Base-by-base conservation (phyloP, 345 rosid genomes). In the Pelargonium nanum region DNA sequence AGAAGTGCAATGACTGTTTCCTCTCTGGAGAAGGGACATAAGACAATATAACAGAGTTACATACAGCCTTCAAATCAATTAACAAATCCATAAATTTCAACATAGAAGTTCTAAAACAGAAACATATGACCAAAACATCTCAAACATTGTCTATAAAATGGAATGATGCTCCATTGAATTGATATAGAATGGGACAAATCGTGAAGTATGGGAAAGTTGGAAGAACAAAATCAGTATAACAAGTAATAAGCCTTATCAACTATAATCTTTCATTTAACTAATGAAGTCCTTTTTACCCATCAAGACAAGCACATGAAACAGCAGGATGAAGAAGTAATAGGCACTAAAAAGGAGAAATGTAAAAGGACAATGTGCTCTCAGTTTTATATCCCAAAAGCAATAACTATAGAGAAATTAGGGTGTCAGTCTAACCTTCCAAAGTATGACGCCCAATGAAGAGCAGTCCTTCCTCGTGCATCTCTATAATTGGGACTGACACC, bases 401-500 rank as follows among this genome's bases (percentile, higher is more conserved):
- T 40, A 40, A 40, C 48, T 40, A 40, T 17, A 10, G 13, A 40
- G 13, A 40, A 40, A 40, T 40, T 40, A 40, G 2, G 2, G 15
- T 12, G 26, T 53, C 25, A 65, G 59, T 26, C 76, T 71, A 25
- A 82, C 91, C 87, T 82, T 62, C 87, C 91, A 75, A 71, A 80
- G 59, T 76, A 77, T 19, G 91, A 75, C 50, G 91, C 87, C 91
- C 87, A 85, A 59, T 85, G 91, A 62, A 85, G 78, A 1, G 72
- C 87, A 19, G 91, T 80, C 66, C 83, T 77, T 56, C 91, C 91
- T 57, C 20, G 65, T 32, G 72, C 67, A 74, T 85, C 91, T 58
- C 91, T 74, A 64, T 75, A 85, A 65, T 82, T 82, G 56, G 82
- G 81, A 66, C 60, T 69, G 70, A 79, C 70, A 50, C 85, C 80